These are phyloP conservation scores for Cicer chorassanicum DNA, from an alignment of 306 rosid species.

Conservation along the genomic window DNA sequence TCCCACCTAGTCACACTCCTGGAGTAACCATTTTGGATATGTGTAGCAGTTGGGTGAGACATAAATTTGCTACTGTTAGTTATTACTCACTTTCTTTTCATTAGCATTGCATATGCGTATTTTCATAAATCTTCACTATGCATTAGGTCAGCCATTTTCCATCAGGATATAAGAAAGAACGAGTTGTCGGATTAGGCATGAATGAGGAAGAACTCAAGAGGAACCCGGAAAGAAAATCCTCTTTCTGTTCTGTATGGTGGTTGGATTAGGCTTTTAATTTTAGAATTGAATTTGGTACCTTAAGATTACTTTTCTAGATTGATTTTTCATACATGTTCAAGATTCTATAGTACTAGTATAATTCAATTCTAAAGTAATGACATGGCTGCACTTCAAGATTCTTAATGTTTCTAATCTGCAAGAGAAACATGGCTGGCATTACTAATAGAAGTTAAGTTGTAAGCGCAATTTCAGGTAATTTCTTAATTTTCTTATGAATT, in stretches of 20 bases:
- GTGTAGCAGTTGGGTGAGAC: too few relatives aligned
- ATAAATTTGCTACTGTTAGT: background rate
- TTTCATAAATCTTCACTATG: conserved; percentile 38
- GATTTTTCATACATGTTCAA: background rate
- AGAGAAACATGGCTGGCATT: conserved; percentile 8
- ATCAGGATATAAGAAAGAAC: conserved; percentile 77
- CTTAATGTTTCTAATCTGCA: background rate
- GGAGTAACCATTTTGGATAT: conserved; percentile 72
- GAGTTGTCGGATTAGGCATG: conserved; percentile 78
- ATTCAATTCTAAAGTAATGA: conserved; percentile 29
- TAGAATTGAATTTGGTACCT: conserved; percentile 5
- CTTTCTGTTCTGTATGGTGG: background rate
- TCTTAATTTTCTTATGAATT: too few relatives aligned
- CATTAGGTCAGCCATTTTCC: conserved; percentile 89
- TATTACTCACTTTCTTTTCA: conserved; percentile 11
- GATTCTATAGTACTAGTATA: background rate
- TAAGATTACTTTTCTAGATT: conserved; percentile 14
- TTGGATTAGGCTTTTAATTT: background rate
- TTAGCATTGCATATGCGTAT: conserved; percentile 1
- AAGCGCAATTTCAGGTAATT: too few relatives aligned
- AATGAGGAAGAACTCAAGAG: conserved; percentile 81
- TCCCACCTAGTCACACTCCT: conserved; percentile 71
- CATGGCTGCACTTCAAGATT: conserved; percentile 6
- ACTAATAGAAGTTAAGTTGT: conserved; percentile 28
- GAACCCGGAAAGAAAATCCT: conserved; percentile 57